A percentile compares a stretch with the other conserved stretches of the same genome.
Conservation (phyloP, 257 asterid species). For the Salvia splendens region DNA sequence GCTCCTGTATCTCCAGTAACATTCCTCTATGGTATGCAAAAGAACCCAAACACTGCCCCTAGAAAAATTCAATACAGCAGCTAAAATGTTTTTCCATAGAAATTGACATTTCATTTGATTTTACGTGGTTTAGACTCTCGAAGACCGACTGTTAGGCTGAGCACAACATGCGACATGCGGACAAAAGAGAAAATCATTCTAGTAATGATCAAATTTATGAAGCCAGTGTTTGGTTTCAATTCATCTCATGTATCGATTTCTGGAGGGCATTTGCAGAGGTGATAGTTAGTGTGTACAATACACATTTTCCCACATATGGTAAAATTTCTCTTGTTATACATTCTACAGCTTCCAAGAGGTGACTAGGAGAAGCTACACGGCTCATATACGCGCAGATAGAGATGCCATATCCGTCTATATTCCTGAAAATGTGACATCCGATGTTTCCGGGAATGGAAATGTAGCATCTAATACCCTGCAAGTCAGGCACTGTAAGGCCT, state of each 20-base stretch:
- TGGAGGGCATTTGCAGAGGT: constrained; percentile 81
- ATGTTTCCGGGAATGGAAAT: constrained; percentile 82
- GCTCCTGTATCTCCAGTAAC: constrained; percentile 75
- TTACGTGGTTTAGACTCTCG: constrained; percentile 54
- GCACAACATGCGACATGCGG: constrained; percentile 62
- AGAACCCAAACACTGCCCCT: not conserved
- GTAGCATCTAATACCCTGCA: constrained; percentile 69
- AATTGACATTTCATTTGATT: constrained; percentile 20
- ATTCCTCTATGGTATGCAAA: constrained; percentile 76
- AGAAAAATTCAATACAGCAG: not conserved
- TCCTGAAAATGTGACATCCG: constrained; percentile 81
- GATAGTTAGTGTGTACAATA: not conserved
- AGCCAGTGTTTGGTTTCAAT: constrained; percentile 86
- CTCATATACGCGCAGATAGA: constrained; percentile 47
- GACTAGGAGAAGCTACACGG: constrained; percentile 57
- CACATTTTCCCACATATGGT: constrained; percentile 5
- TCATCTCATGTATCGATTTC: constrained; percentile 62
- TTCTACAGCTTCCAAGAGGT: constrained; percentile 63
- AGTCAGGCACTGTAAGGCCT: constrained; percentile 72
- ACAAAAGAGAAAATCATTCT: constrained; percentile 60
- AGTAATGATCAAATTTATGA: constrained; percentile 61
- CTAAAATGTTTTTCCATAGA: not conserved
- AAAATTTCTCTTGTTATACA: constrained; percentile 6
- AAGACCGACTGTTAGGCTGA: constrained; percentile 77
- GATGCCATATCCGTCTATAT: constrained; percentile 55